phyloP scores from a whole-genome alignment of 2,329 filamentous ascomycete genomes.

The Neonectria faginata region DNA sequence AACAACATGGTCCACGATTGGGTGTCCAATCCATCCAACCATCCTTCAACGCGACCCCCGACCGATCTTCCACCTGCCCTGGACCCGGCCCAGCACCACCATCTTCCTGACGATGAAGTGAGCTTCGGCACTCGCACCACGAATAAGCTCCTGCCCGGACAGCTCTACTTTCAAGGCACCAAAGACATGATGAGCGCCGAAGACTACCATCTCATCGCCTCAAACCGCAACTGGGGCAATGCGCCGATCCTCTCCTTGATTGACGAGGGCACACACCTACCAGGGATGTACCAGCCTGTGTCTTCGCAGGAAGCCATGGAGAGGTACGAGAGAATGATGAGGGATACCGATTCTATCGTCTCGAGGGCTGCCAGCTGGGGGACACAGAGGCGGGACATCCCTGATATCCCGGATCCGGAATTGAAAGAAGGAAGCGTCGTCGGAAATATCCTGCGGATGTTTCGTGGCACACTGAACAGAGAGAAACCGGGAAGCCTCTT shows the following conservation, averaged over 20 bases:
- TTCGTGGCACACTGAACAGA: conserved; percentile 60
- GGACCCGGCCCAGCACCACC: conserved; percentile 37
- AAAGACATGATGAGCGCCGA: conserved; percentile 57
- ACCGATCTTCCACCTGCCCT: too few species aligned
- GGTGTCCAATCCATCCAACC: conserved; percentile 54
- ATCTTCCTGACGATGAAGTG: conserved; percentile 55
- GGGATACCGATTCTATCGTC: conserved; percentile 68
- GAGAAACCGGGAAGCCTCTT: conserved; percentile 62
- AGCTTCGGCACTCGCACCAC: conserved; percentile 60
- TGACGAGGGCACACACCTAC: conserved; percentile 35
- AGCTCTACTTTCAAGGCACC: conserved; percentile 60
- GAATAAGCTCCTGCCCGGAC: conserved; percentile 61
- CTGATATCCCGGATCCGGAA: conserved; percentile 67
- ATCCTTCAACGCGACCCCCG: conserved; percentile 28
- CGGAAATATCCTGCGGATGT: conserved; percentile 72
- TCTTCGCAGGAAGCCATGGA: conserved; percentile 66
- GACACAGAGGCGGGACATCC: conserved; percentile 73
- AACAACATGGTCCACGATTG: conserved; percentile 64
- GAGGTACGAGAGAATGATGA: conserved; percentile 62
- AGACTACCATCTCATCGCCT: conserved; percentile 63
- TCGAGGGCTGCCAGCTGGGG: conserved; percentile 77
- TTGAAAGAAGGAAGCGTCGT: conserved; percentile 66
- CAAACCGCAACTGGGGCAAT: conserved; percentile 62
- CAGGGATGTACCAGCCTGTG: conserved; percentile 57
- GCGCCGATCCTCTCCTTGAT: conserved; percentile 61